Base-by-base conservation (phyloP, 2,329 filamentous ascomycete species). In the Cordyceps militaris region DNA sequence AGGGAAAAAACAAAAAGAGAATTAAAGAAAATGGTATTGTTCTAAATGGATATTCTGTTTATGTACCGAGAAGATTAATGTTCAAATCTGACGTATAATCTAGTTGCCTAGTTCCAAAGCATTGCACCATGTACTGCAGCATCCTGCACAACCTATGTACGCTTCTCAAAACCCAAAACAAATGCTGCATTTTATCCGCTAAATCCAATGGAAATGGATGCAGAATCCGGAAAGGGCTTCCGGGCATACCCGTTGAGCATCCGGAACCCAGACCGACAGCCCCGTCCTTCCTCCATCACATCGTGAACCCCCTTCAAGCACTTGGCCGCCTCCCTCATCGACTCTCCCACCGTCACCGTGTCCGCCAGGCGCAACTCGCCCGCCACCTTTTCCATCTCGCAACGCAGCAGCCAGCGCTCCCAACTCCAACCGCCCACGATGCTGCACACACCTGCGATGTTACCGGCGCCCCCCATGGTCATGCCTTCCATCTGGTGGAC, bases 321-420 rank as follows among this genome's bases (percentile, higher is more conserved):
- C 68, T 80, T 80, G 59, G 78, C 81, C 8, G 83, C 82, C 71
- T 82, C 78, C 56, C 73, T 70, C 70, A 82, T 77, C 49, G 79
- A 76, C 46, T 74, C 69, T 23, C 79, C 75, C 10, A 79, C 69
- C 38, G 76, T 78, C 30, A 79, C 78, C 4, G 74, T 82, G 64
- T 83, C 79, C 4, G 73, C 73, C 24, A 84, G 75, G 11, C 81
- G 71, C 61, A 80, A 71, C 68, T 90, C 86, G 26, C 89, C 88
- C 67, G 90, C 77, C 4, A 78, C 78, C 71, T 82, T 94, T 76
- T 97, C 92, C 74, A 87, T 82, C 74, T 94, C 89, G 66, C 93
- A 81, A 67, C 91, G 89, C 63, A 97, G 75, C 71, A 97, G 82
- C 94, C 94, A 99, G 70, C 90, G 88, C 80, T 99, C 94, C 93